Evolutionary conservation across 1,284 basidiomycete genomes (phyloP), one percentile per base, ranked within the genome.

Genomic region (Psilocybe mexicana): DNA sequence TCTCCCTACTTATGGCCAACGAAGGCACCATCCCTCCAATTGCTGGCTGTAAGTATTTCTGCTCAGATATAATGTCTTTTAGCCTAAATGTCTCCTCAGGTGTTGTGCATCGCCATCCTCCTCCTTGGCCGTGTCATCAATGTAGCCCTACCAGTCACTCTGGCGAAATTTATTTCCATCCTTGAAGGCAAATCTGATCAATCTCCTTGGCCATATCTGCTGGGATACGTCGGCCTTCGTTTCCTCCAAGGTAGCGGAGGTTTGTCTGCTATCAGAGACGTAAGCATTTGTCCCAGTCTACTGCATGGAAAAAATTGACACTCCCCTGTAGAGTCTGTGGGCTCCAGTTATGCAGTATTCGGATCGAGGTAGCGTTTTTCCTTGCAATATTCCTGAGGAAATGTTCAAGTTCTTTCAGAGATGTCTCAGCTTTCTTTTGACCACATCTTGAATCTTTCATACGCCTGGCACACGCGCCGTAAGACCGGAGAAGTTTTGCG

Each of bases 291-390:
- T 54, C 3, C 12, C n/a, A 54, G 40, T 51, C 52, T 43, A 14
- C 3, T 44, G 28, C 52, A 38, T 57, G 49, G 61, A 46, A 54
- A 43, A 48, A 51, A 18, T 26, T 24, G 24, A 18, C 12, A 36
- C 30, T 72, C 56, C 48, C 60, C 59, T 6, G 8, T 58, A 90
- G 87, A 73, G 77, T 44, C 76, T 92, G 11, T 90, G 92, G 90
- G 82, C 87, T 10, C 92, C 93, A 2, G 88, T 96, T 28, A 90
- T 94, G 84, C 92, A 94, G 74, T 92, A 87, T 70, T 93, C 89
- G 0, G 88, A 91, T 67, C 74, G 87, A 66, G 82, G 83, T 81
- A 18, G 30, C 63, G 30, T 78, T 57, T 25, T 35, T 8, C 25
- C n/a, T 54, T 14, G 25, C 40, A 25, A 44, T 42, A 59, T 24